These are phyloP conservation scores for Dipodascus geniculatus DNA, from an alignment of 805 yeast species.

Conservation along the genomic window DNA sequence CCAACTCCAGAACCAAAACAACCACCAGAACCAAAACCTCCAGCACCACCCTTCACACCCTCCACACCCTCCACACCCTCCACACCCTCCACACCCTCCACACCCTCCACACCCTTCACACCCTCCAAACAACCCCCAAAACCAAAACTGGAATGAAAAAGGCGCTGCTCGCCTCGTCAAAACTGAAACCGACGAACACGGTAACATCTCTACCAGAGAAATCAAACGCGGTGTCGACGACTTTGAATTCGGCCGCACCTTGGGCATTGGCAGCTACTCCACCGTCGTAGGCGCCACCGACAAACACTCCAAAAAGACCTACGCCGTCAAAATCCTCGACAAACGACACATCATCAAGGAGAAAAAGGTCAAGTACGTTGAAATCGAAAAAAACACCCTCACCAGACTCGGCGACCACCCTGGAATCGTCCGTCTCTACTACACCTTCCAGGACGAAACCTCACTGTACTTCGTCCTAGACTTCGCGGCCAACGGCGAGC, in stretches of 20 bases:
- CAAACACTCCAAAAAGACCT: slow-evolving; percentile 56
- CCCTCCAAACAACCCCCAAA: slow-evolving; percentile 7
- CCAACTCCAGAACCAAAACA: background rate
- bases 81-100: background rate
- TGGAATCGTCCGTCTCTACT: slow-evolving; percentile 83
- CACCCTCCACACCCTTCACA: background rate
- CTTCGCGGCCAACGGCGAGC: slow-evolving; percentile 91
- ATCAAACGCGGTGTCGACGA: slow-evolving; percentile 58
- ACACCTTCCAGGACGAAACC: slow-evolving; percentile 88
- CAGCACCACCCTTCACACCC: background rate
- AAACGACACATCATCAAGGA: slow-evolving; percentile 91
- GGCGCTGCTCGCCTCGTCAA: slow-evolving; percentile 50
- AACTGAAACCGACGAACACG: slow-evolving; percentile 33
- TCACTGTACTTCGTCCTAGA: slow-evolving; percentile 86
- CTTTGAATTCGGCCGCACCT: slow-evolving; percentile 74
- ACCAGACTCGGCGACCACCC: slow-evolving; percentile 87
- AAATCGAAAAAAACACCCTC: slow-evolving; percentile 84
- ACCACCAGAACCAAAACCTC: background rate
- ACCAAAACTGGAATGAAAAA: slow-evolving; percentile 40
- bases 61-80: background rate
- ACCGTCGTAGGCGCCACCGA: slow-evolving; percentile 86
- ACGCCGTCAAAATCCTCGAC: slow-evolving; percentile 84
- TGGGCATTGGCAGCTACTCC: slow-evolving; percentile 95
- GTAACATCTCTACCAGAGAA: slow-evolving; percentile 39
- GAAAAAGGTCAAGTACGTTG: slow-evolving; percentile 89